Evolutionary conservation across 192 early-diverging fungal species (phyloP), one percentile per base, ranked within the genome.

Genomic region (Irineochytrium annulatum): DNA sequence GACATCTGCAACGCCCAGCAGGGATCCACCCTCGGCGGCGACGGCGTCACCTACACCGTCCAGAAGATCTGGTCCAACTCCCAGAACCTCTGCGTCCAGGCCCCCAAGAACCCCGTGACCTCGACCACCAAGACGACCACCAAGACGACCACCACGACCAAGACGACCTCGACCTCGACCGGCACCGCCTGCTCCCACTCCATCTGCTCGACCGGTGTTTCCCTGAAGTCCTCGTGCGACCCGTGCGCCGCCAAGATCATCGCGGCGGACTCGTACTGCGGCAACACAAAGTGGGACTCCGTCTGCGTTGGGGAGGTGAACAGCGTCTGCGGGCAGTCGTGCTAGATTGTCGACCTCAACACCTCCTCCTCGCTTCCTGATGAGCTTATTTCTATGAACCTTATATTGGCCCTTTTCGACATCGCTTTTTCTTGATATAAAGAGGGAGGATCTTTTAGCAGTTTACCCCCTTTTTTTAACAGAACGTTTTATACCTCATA

Each of bases 261-360:
- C 16, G 62, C 62, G 19, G 56, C 34, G 17, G 67, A 69, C 32
- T 57, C 53, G 4, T 69, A 69, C 53, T 69, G 67, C 28, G 62
- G 61, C 31, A 35, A 34, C 32, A 57, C 41, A 32, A 34, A 24
- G 24, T 69, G 67, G 67, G 67, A 69, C 57, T 19, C 29, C 29
- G 52, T 20, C 37, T 67, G 65, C 49, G 65, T 67, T 27, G 43
- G 52, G 17, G 59, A 67, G 39, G 58, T 67, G 26, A n/a, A 27
- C 24, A 52, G 46, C 46, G 54, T 67, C 22, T 67, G 65, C 28
- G 60, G 60, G 26, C 20, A 60, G 0, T 26, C 29, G 5, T 61
- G 60, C 41, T 57, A 61, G n/a, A n/a, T n/a, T n/a, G n/a, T n/a
- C n/a, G n/a, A n/a, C n/a, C n/a, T n/a, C n/a, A n/a, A n/a, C n/a